Conservation (phyloP, 1,284 basidiomycete species). For the Peniophora sp. region DNA sequence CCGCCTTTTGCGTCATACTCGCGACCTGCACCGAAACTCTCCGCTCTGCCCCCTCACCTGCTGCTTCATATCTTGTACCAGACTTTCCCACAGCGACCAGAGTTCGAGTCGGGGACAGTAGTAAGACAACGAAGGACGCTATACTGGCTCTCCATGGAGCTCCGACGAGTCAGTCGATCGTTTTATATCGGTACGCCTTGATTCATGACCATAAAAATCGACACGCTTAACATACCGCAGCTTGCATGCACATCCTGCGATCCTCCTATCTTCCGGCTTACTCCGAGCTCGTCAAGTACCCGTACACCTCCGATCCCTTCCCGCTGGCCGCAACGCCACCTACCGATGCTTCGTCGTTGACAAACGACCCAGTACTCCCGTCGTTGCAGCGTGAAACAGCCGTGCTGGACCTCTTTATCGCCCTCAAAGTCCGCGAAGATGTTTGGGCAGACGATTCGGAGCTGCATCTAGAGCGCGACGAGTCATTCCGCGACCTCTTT, state of each 20-base stretch:
- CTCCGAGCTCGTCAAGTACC: conserved; percentile 46
- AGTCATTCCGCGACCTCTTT: conserved; percentile 69
- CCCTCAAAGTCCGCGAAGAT: conserved; percentile 70
- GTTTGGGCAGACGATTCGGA: conserved; percentile 63
- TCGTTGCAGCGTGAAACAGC: conserved; percentile 58
- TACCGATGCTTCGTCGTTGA: conserved; percentile 14
- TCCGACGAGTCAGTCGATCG: conserved; percentile 56
- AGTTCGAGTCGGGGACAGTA: conserved; percentile 27
- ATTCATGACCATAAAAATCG: background rate
- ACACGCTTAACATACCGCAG: conserved; percentile 23
- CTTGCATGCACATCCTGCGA: conserved; percentile 72
- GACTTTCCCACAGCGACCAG: conserved; percentile 40
- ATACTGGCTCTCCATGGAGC: conserved; percentile 57
- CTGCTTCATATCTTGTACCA: conserved; percentile 56
- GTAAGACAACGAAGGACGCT: conserved; percentile 55
- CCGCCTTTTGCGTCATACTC: conserved; percentile 25
- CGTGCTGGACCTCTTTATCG: conserved; percentile 70
- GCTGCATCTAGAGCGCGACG: conserved; percentile 64
- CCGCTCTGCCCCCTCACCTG: conserved; percentile 44
- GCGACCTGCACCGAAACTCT: conserved; percentile 20
- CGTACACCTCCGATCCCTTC: conserved; percentile 72
- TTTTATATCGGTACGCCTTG: conserved; percentile 48
- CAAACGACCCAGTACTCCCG: conserved; percentile 17
- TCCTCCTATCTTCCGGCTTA: conserved; percentile 66
- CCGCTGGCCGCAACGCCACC: conserved; percentile 31